These are phyloP conservation scores for Solidago caesia DNA, from an alignment of 129 eudicot species.

Conservation along the genomic window DNA sequence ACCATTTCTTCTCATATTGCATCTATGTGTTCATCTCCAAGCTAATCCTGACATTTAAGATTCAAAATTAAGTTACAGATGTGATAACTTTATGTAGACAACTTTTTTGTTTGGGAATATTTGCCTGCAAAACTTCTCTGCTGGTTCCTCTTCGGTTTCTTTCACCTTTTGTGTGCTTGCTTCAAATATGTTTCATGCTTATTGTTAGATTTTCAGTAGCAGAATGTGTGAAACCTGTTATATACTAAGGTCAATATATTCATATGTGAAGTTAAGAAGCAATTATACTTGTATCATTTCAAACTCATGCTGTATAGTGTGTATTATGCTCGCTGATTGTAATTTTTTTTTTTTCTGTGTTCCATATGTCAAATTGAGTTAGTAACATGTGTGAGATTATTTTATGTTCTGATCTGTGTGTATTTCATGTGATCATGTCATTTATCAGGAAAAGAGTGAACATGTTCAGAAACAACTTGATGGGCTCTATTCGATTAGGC, in stretches of 20 bases:
- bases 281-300: background rate
- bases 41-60: background rate
- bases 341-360: background rate
- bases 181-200: background rate
- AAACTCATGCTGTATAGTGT: too few species aligned
- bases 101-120: background rate
- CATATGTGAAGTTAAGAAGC: background rate
- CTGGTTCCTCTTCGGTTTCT: background rate
- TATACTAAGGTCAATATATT: background rate
- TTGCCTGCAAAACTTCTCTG: background rate
- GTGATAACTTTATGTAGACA: background rate
- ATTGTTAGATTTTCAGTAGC: background rate
- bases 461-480: conserved; percentile 55
- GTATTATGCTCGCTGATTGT: background rate
- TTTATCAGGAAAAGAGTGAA: conserved; percentile 56
- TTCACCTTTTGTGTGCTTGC: background rate
- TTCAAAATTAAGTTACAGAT: background rate
- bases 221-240: background rate
- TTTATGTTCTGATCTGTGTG: conserved; percentile 10
- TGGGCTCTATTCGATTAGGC: conserved; percentile 43
- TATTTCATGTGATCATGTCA: background rate
- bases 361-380: background rate
- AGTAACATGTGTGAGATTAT: background rate
- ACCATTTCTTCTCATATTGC: background rate
- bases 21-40: background rate